Evolutionary conservation across 2,329 filamentous ascomycete species (phyloP).

Genomic region (Trichoderma guizhouense): DNA sequence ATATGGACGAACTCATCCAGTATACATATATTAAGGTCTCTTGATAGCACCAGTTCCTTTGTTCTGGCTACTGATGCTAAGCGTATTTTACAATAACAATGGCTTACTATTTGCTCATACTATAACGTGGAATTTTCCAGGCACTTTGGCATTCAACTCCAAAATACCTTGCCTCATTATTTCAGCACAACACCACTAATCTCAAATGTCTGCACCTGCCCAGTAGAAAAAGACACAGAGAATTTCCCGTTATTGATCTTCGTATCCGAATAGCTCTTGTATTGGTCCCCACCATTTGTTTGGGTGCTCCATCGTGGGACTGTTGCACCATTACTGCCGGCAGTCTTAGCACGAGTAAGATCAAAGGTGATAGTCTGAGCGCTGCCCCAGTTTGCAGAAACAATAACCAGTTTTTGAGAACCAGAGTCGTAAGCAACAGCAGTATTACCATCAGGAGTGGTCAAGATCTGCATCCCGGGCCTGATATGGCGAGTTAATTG

Average conservation of each 20-base stretch:
- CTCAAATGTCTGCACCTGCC: conserved; percentile 10
- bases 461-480: conserved; percentile 1
- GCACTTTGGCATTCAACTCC: background rate
- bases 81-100: background rate
- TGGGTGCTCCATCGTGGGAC: conserved; percentile 11
- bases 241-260: conserved; percentile 1
- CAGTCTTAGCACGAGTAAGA: background rate
- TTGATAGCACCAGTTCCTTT: background rate
- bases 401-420: conserved; percentile 3
- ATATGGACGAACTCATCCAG: background rate
- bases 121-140: background rate
- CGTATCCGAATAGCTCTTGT: background rate
- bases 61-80: background rate
- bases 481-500: conserved; percentile 3
- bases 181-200: background rate
- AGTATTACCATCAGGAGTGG: background rate
- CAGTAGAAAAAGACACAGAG: background rate
- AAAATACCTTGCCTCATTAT: background rate
- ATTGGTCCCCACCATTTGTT: background rate
- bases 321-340: background rate
- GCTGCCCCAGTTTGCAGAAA: background rate
- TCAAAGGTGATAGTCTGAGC: conserved; percentile 1
- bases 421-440: background rate
- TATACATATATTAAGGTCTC: background rate
- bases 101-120: background rate